Base-by-base conservation (phyloP, 2,329 filamentous ascomycete species). In the Exophiala sp. region DNA sequence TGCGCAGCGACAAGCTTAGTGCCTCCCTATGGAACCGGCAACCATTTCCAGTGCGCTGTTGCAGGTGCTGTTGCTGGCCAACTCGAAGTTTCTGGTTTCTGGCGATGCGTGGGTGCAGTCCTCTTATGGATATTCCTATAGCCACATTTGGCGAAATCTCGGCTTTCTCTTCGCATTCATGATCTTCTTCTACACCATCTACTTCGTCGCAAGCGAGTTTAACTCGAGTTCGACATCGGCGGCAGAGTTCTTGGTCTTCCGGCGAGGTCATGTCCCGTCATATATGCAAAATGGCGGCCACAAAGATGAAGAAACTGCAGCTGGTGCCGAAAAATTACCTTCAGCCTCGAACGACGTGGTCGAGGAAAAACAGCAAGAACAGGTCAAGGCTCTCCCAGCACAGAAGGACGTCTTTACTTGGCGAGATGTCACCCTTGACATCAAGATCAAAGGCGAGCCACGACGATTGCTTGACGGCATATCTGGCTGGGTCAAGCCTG, bases 161-260 rank as follows among this genome's bases (percentile, higher is more conserved):
- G 87, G 86, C 47, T 86, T 90, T 58, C 72, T 90, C 55, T 72
- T 87, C 45, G 85, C 69, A 8, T 87, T 88, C 65, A 79, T 81
- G 64, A 6, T 82, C 14, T 80, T 84, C 66, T 88, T 89, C 71
- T 80, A 84, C 20, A 47, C 70, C 39, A 75, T 75, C 9, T 88
- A 90, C 70, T 78, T 91, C 60, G 51, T 82, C 18, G 76, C 80
- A 1, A 83, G 84, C 5, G 86, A 90, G 68, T 77, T 82, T 32
- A 75, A 78, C 50, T 74, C 76, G 2, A 84, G 86, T 16, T 81
- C 84, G 69, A 86, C 86, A 68, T 88, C 85, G 34, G 90, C 88
- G 75, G 87, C 87, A 48, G 87, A 91, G 65, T 85, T 90, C 12
- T 73, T 91, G 9, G 79, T 90, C 20, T 91, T 90, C 75, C 85